Base-by-base conservation (phyloP, 1,284 basidiomycete genomes). In the Leccinum griseonigrum region DNA sequence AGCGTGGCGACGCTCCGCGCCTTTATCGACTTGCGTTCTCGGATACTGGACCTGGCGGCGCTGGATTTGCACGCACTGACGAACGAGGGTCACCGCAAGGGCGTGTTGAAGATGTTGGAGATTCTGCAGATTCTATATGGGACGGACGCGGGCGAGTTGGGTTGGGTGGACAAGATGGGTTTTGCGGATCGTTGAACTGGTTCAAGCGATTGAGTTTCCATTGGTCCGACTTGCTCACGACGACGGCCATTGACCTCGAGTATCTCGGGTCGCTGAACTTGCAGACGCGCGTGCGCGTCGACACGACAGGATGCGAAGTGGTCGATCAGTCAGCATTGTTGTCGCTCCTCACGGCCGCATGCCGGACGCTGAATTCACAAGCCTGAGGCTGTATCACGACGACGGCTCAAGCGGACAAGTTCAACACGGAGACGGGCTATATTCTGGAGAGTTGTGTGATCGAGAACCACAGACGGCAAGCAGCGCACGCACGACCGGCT, bases 101-200 rank as follows among this genome's bases (percentile, higher is more conserved):
- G 22, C 22, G 22, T 22, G 22, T 22, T 22, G 22, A 22, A 22
- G 22, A 22, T 22, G 22, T 22, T 22, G 22, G 22, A 22, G 22
- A 22, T 22, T 22, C 22, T 22, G 22, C 22, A 22, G 22, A 22
- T 22, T 22, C 22, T 22, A 22, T 43, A 43, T 18, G 87, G 87
- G 11, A 85, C 82, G 16, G 84, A 87, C 56, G 80, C 81, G 11
- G 66, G 68, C 38, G 38, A 40, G 8, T 16, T 40, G 40, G 40
- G 76, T 36, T 80, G 77, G 76, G 83, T 84, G 51, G 80, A 83
- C 14, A 66, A 60, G 32, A 13, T 61, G n/a, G 69, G 67, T 18
- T 61, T 68, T 94, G 65, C 83, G 91, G 18, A 88, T 98, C 72
- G 88, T 97, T 68, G 94, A 97, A 73, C 85, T 95, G 57, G 81